Base-by-base conservation (phyloP, 2,329 filamentous ascomycete genomes). In the Xylariaceae sp. region DNA sequence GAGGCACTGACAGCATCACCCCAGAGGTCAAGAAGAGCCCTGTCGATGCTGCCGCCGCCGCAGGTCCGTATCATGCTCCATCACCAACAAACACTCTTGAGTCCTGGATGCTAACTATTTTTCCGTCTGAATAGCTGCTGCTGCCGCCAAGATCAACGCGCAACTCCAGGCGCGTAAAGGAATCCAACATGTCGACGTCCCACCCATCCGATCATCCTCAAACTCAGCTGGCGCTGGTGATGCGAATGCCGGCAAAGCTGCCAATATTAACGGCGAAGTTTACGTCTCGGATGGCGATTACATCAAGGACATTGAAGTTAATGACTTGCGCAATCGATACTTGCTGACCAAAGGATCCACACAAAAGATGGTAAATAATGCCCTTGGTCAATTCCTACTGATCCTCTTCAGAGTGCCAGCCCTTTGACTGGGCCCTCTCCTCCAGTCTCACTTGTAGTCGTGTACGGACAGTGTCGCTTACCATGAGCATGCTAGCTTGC, bases 291-390 rank as follows among this genome's bases (percentile, higher is more conserved):
- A 97, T 73, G 94, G 94, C 69, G 94, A 99, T 77, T 97, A 90
- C 74, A 97, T 99, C 77, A 94, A 95, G 76, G 94, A 99, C 72
- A 96, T 99, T 72, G 94, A 97, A 80, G 91, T 99, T 80, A 99
- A 99, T 76, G 93, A 97, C 76, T 78, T 97, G 71, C 88, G 93
- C 65, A 99, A 97, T 74, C 90, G 93, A 69, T 99, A 99, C 76
- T 88, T 92, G 74, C 83, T 99, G 78, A 99, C 93, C 65, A 97
- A 97, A 81, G 92, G 92, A 71, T 89, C 91, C 70, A 96, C 92
- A 66, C 94, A 97, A 82, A 96, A 96, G 85, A 96, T 94, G 93
- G 94, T 99, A 97, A 96, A 88, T 92, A 88, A 77, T 77, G 83
- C 84, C 82, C 82, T 78, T 83, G 80, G 80, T 76, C 75, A 77